Percentiles rank a stretch among this genome's conserved stretches.
Evolutionary conservation across 1,284 basidiomycete genomes (phyloP).

Genomic region (Erythrobasidium hasegawianum): DNA sequence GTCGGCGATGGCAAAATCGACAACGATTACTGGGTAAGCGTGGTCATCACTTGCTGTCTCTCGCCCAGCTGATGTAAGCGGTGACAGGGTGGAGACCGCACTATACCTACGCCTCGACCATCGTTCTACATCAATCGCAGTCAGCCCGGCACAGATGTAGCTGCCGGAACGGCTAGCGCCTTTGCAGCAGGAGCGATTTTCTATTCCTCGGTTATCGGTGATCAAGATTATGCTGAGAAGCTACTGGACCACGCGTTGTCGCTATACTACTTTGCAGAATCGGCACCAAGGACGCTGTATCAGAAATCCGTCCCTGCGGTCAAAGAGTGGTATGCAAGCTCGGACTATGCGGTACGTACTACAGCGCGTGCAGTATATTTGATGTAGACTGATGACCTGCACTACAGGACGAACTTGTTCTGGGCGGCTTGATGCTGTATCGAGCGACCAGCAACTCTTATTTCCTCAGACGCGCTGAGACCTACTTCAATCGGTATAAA

Average conservation of each 20-base stretch:
- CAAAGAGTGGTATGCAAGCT: constrained; percentile 66
- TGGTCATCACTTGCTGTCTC: no score
- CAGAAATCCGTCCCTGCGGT: constrained; percentile 64
- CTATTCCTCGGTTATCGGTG: constrained; percentile 59
- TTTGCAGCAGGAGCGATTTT: constrained; percentile 79
- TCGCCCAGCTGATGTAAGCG: neutral
- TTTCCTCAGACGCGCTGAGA: constrained; percentile 63
- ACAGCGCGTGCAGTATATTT: no score
- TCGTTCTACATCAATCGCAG: constrained; percentile 73
- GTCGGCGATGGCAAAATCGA: constrained; percentile 66
- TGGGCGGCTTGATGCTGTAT: constrained; percentile 72
- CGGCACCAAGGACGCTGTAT: constrained; percentile 45
- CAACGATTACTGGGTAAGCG: constrained; percentile 57
- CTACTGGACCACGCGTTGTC: constrained; percentile 68
- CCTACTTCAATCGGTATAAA: constrained; percentile 60
- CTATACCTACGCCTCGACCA: constrained; percentile 68
- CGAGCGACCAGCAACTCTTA: constrained; percentile 62
- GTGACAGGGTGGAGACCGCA: constrained; percentile 74
- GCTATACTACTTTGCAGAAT: constrained; percentile 56
- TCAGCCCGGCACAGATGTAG: constrained; percentile 80
- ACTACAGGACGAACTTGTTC: constrained; percentile 46
- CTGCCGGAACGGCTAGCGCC: constrained; percentile 74
- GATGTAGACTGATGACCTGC: neutral
- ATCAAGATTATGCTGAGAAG: constrained; percentile 65
- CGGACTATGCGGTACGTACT: constrained; percentile 51